Evolutionary conservation across 352 stramenopile genomes (phyloP), one percentile per base, ranked within the genome.

Genomic region (Phytophthora fragariaefolia): DNA sequence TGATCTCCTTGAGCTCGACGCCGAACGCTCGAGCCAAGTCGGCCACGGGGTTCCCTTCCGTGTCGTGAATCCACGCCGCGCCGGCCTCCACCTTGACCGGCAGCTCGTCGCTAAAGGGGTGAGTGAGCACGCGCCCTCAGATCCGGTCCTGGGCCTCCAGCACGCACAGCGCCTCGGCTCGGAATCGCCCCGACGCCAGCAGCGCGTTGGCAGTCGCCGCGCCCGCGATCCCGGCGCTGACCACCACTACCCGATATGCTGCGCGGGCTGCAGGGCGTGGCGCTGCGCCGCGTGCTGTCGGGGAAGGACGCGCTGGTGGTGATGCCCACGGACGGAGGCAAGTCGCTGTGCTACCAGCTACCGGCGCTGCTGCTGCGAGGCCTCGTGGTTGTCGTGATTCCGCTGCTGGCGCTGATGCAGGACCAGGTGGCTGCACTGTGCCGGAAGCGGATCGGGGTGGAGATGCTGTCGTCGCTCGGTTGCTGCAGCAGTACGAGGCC

Each of bases 311-410:
- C 81, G 15, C 51, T 99, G 13, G 79, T 98, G 32, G 83, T 99
- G 7, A 92, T 98, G 67, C 94, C 97, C n/a, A 99, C 98, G 12
- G 97, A 97, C 6, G 95, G 95, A 28, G 98, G 97, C 58, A 99
- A 99, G 74, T 98, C 90, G 34, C 80, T 99, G 13, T 99, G 94
- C 71, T 99, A 99, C 71, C 95, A 99, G 47, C 73, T 99, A 2
- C 97, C 79, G 1, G 79, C 82, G 22, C 70, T 87, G 46, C 63
- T 92, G 26, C 63, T 87, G 30, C 73, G 72, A 0, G 91, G 92
- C 3, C 67, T 97, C 13, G 92, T 92, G 6, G 63, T 98, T 10
- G 91, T 98, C 6, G 76, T 98, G 3, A 95, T 78, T 63, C 94
- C 93, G 3, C 76, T 98, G 13, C 63, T 98, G 17, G 81, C 90